These are phyloP conservation scores for Cenchrus americanus DNA, from an alignment of 176 grass and related monocot genomes.

Conservation along the genomic window DNA sequence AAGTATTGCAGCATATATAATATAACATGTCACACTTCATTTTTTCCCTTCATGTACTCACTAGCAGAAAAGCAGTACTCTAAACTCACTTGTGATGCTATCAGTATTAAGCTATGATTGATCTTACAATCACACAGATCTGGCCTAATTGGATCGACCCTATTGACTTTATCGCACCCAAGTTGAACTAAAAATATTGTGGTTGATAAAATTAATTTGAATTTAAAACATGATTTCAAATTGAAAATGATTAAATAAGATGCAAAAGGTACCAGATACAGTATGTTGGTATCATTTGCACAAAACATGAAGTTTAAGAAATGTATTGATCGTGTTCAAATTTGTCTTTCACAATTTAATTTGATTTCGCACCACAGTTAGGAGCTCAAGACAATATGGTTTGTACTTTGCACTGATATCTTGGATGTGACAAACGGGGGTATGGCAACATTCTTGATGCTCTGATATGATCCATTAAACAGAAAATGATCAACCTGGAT, in stretches of 20 bases:
- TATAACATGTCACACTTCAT: neutral
- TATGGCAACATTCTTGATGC: neutral
- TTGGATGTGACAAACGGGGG: neutral
- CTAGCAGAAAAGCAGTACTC: neutral
- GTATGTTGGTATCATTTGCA: neutral
- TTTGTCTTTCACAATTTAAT: neutral
- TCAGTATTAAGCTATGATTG: neutral
- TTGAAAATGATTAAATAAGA: neutral
- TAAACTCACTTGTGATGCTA: neutral
- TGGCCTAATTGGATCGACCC: neutral
- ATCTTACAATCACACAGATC: neutral
- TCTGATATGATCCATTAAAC: neutral
- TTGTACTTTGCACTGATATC: neutral
- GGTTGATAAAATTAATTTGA: neutral
- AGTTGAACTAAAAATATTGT: neutral
- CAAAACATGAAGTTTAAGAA: neutral
- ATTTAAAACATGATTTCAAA: neutral
- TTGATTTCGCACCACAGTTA: neutral
- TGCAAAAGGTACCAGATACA: neutral
- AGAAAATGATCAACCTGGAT: neutral
- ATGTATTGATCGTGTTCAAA: neutral
- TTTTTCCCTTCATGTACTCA: constrained; percentile 8
- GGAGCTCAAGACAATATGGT: neutral
- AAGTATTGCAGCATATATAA: constrained; percentile 39
- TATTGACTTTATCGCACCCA: neutral